These are phyloP conservation scores for Inga laurina DNA, from an alignment of 306 rosid species.

Conservation along the genomic window DNA sequence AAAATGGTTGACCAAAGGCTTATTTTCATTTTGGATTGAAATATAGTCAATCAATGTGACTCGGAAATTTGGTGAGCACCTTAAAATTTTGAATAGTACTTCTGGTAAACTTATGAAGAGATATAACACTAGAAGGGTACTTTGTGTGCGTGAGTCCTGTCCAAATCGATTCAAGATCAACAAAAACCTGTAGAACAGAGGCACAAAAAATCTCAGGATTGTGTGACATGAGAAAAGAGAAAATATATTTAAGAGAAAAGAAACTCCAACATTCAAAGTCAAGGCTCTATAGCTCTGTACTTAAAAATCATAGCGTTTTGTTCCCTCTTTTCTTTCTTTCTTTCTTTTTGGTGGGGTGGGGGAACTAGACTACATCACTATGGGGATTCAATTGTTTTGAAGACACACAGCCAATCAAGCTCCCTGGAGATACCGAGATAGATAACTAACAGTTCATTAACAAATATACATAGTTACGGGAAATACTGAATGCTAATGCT, in stretches of 20 bases:
- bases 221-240: background rate
- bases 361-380: too few relatives aligned
- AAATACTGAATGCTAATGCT: background rate
- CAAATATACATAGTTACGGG: too few relatives aligned
- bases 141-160: constrained; percentile 41
- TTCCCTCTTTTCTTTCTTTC: background rate
- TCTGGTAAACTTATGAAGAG: constrained; percentile 46
- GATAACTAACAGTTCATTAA: too few relatives aligned
- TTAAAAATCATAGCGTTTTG: background rate
- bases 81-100: constrained; percentile 41
- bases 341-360: too few relatives aligned
- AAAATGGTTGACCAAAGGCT: background rate
- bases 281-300: background rate
- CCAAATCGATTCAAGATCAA: constrained; percentile 43
- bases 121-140: constrained; percentile 40
- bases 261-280: background rate
- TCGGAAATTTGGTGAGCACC: constrained; percentile 30
- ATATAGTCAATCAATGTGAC: background rate
- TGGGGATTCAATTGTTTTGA: background rate
- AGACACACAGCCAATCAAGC: too few relatives aligned
- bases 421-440: too few relatives aligned
- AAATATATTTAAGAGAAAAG: background rate
- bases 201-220: background rate
- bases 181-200: constrained; percentile 35
- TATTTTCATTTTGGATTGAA: background rate